These are phyloP conservation scores for Leccinum fibrillosum DNA, from an alignment of 768 basidiomycete genomes.

Conservation along the genomic window DNA sequence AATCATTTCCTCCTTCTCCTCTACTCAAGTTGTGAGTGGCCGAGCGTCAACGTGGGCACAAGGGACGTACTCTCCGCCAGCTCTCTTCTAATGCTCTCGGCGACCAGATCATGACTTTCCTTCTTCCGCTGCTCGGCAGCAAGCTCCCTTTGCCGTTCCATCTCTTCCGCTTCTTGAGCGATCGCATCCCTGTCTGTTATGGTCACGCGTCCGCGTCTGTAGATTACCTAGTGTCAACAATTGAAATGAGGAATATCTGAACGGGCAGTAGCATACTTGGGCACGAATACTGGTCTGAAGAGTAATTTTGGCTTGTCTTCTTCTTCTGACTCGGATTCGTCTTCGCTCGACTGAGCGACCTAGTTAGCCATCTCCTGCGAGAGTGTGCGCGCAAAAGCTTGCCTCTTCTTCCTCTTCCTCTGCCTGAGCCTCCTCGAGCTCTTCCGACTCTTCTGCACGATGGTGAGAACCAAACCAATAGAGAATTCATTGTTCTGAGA, in stretches of 20 bases:
- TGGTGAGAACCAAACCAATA: slow-evolving; percentile 1
- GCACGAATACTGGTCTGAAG: slow-evolving; percentile 92
- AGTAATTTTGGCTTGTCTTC: slow-evolving; percentile 70
- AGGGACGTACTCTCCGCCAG: slow-evolving; percentile 77
- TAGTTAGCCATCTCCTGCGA: slow-evolving; percentile 14
- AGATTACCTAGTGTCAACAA: slow-evolving; percentile 6
- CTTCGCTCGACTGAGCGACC: slow-evolving; percentile 73
- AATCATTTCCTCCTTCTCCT: slow-evolving; percentile 80
- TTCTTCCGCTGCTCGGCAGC: slow-evolving; percentile 82
- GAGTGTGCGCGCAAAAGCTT: slow-evolving; percentile 14
- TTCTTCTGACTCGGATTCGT: slow-evolving; percentile 75
- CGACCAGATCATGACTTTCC: slow-evolving; percentile 89
- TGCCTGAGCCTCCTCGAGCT: slow-evolving; percentile 42
- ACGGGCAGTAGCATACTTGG: slow-evolving; percentile 61
- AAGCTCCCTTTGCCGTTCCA: slow-evolving; percentile 60
- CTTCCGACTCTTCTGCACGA: slow-evolving; percentile 25
- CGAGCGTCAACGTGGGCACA: background rate
- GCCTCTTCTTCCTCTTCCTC: slow-evolving; percentile 39
- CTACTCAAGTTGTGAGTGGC: slow-evolving; percentile 38
- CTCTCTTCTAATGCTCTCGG: slow-evolving; percentile 90
- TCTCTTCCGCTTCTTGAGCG: slow-evolving; percentile 73
- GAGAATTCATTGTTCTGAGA: slow-evolving; percentile 20
- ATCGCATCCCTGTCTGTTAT: slow-evolving; percentile 66
- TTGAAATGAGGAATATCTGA: background rate
- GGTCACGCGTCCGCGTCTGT: slow-evolving; percentile 73